Evolutionary conservation across 1,284 basidiomycete species (phyloP).

Genomic region (Ceratobasidium sp.): DNA sequence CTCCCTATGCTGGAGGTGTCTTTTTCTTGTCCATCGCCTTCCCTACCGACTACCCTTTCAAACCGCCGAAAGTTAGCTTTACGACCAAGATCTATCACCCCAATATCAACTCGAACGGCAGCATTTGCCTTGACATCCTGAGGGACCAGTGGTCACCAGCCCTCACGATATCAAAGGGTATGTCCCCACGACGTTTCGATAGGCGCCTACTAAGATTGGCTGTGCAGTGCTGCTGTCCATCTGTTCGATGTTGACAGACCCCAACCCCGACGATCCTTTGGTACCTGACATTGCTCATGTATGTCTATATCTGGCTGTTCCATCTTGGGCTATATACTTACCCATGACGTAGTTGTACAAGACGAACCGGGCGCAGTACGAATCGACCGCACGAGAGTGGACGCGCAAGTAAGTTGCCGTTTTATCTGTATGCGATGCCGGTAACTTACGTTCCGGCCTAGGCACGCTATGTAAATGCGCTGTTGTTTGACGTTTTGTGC

Average conservation of each 20-base stretch:
- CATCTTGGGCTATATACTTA: conserved; percentile 46
- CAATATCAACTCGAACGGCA: conserved; percentile 98
- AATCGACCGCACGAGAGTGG: conserved; percentile 96
- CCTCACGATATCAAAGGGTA: conserved; percentile 97
- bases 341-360: conserved; percentile 84
- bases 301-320: conserved; percentile 61
- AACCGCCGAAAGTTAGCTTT: conserved; percentile 99
- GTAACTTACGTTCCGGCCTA: neutral
- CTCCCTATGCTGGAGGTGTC: conserved; percentile 94
- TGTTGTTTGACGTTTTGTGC: conserved; percentile 5
- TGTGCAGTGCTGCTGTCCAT: conserved; percentile 87
- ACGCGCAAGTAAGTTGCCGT: conserved; percentile 84
- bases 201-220: neutral
- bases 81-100: conserved; percentile 95
- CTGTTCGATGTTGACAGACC: conserved; percentile 96
- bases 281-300: conserved; percentile 65
- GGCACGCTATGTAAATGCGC: conserved; percentile 39
- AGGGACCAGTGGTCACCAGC: conserved; percentile 99
- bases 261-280: conserved; percentile 93
- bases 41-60: conserved; percentile 97
- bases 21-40: conserved; percentile 96
- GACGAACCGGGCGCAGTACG: conserved; percentile 92
- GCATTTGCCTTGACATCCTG: conserved; percentile 97
- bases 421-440: neutral
- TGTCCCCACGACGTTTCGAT: conserved; percentile 47